These are phyloP conservation scores for Neurospora sp. DNA, from an alignment of 495 filamentous ascomycete genomes.

Conservation along the genomic window DNA sequence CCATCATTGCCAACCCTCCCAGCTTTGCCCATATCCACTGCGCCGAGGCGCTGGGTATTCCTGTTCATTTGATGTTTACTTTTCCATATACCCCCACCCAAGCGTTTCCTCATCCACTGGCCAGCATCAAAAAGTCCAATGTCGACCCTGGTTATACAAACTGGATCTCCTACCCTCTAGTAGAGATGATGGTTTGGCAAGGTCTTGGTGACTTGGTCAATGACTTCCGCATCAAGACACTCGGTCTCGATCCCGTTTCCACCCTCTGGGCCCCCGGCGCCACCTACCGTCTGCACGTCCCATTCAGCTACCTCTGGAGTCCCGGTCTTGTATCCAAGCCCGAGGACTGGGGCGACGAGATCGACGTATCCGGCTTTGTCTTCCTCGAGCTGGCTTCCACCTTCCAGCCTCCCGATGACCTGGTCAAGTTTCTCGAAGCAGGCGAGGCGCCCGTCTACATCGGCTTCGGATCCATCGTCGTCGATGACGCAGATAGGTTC, in stretches of 20 bases:
- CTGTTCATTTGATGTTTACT: conserved; percentile 77
- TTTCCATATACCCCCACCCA: conserved; percentile 63
- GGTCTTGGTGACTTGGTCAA: conserved; percentile 70
- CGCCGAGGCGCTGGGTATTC: conserved; percentile 70
- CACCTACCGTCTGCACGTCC: conserved; percentile 53
- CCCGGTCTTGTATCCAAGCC: conserved; percentile 75
- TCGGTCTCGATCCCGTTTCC: conserved; percentile 58
- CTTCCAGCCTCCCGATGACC: conserved; percentile 53
- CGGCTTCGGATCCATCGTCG: conserved; percentile 60
- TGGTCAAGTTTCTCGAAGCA: conserved; percentile 52
- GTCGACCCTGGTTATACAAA: conserved; percentile 53
- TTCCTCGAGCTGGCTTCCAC: conserved; percentile 55
- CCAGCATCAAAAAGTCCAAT: conserved; percentile 54
- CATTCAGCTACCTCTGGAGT: conserved; percentile 74
- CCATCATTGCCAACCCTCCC: conserved; percentile 77
- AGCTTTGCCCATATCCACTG: conserved; percentile 75
- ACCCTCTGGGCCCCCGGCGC: conserved; percentile 58
- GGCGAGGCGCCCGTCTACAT: conserved; percentile 51
- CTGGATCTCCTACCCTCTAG: conserved; percentile 61
- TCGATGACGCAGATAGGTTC: conserved; percentile 53
- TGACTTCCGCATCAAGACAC: conserved; percentile 52
- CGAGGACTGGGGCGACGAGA: conserved; percentile 60
- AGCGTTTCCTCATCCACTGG: conserved; percentile 62
- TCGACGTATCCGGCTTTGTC: conserved; percentile 64
- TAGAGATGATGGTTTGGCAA: conserved; percentile 77